A percentile compares a stretch with the other conserved stretches of the same genome.
These are phyloP conservation scores for Aspergillus sp. DNA, from an alignment of 2,329 filamentous ascomycete species.

Conservation along the genomic window DNA sequence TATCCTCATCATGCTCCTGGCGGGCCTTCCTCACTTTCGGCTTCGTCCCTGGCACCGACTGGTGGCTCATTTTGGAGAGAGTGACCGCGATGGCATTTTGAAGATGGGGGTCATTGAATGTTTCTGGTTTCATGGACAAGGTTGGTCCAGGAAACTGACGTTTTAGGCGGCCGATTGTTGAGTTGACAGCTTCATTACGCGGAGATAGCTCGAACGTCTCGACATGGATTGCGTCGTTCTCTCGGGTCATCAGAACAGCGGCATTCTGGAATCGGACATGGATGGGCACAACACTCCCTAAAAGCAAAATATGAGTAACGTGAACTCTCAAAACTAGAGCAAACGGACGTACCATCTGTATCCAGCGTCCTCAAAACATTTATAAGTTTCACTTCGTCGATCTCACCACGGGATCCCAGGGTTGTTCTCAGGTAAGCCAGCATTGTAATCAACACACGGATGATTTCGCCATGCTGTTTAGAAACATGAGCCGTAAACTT, in stretches of 20 bases:
- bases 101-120: constrained; percentile 25
- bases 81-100: constrained; percentile 28
- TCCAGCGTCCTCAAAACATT: constrained; percentile 6
- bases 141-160: constrained; percentile 48
- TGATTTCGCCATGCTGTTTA: constrained; percentile 1
- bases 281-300: constrained; percentile 33
- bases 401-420: constrained; percentile 8
- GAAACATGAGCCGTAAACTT: constrained; percentile 17
- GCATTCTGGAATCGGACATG: constrained; percentile 50
- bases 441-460: constrained; percentile 13
- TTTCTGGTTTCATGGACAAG: constrained; percentile 28
- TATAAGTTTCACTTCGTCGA: constrained; percentile 13
- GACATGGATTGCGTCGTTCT: constrained; percentile 18
- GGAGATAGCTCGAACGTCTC: constrained; percentile 52
- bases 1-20: constrained; percentile 38
- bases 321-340: not conserved
- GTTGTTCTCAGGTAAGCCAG: constrained; percentile 15
- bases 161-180: constrained; percentile 39
- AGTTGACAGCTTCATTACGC: constrained; percentile 37
- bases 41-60: constrained; percentile 35
- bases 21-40: constrained; percentile 42
- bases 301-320: not conserved
- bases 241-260: constrained; percentile 42
- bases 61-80: constrained; percentile 38
- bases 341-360: constrained; percentile 3